Evolutionary conservation across 148 eudicot genomes (phyloP).

Genomic region (Rhododendron henanense): DNA sequence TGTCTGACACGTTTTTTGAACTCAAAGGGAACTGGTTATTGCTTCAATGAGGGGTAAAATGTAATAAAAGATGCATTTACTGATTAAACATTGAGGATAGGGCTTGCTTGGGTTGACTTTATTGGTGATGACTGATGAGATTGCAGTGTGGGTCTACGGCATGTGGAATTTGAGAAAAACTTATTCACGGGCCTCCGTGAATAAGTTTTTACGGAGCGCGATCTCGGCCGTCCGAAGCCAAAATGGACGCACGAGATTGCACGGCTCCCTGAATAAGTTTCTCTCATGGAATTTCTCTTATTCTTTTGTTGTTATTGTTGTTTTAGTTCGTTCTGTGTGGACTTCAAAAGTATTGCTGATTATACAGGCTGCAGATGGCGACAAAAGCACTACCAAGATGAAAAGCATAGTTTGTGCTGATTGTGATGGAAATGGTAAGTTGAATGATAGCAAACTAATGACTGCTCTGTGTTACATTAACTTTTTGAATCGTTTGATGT

Average conservation of each 20-base stretch:
- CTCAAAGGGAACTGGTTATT: neutral
- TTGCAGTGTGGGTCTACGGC: neutral
- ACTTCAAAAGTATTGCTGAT: neutral
- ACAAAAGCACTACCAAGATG: conserved; percentile 16
- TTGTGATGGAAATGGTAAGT: conserved; percentile 51
- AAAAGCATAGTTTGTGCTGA: conserved; percentile 37
- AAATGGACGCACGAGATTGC: too few relatives aligned
- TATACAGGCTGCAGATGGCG: conserved; percentile 25
- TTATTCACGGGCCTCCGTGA: too few relatives aligned
- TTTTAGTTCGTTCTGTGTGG: neutral
- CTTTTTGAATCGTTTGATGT: neutral
- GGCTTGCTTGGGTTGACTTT: neutral
- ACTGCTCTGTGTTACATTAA: neutral
- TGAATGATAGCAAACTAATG: neutral
- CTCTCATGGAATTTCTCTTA: neutral
- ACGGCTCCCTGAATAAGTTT: too few relatives aligned
- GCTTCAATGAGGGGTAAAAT: neutral
- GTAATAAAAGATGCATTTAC: neutral
- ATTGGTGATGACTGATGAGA: neutral
- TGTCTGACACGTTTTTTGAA: neutral
- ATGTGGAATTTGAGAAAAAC: neutral
- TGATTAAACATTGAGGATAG: neutral
- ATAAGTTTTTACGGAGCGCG: too few relatives aligned
- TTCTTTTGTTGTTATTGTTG: neutral
- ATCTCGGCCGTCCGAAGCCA: too few relatives aligned